Conservation (phyloP, 2,329 filamentous ascomycete species). For the Claviceps arundinis region DNA sequence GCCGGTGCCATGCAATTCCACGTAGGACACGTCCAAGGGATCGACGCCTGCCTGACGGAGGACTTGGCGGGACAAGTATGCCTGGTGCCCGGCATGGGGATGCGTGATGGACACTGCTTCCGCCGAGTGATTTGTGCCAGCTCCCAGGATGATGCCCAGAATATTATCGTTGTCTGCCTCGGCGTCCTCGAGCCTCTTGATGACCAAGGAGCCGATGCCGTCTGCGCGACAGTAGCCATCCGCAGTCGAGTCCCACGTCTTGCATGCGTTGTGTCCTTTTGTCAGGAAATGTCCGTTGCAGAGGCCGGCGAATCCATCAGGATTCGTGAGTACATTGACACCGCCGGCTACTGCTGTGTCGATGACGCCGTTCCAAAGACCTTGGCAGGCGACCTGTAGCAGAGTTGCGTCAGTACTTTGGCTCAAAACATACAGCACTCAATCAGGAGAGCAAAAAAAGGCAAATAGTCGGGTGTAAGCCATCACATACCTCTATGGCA, state of each 20-base stretch:
- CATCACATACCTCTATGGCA: constrained; percentile 40
- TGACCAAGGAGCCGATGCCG: constrained; percentile 57
- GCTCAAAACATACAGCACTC: constrained; percentile 36
- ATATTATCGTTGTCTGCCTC: constrained; percentile 63
- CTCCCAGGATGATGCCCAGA: constrained; percentile 62
- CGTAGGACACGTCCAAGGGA: constrained; percentile 64
- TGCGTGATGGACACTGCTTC: constrained; percentile 74
- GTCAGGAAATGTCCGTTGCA: constrained; percentile 5
- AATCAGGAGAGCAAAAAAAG: background rate
- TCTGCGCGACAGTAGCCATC: constrained; percentile 78
- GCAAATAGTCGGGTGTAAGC: background rate
- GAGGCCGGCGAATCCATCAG: constrained; percentile 2
- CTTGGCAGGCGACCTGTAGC: constrained; percentile 2
- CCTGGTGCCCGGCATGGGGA: constrained; percentile 66
- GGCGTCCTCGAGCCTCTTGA: constrained; percentile 72
- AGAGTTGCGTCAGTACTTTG: constrained; percentile 13
- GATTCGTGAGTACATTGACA: constrained; percentile 8
- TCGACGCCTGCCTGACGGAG: constrained; percentile 62
- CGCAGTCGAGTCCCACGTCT: constrained; percentile 68
- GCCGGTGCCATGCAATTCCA: constrained; percentile 87
- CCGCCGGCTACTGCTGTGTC: constrained; percentile 5
- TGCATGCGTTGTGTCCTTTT: constrained; percentile 24
- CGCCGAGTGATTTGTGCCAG: constrained; percentile 69
- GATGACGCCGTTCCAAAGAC: constrained; percentile 4
- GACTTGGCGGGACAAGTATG: constrained; percentile 51